phyloP scores from a whole-genome alignment of 2,329 filamentous ascomycete species.

The Nemania diffusa region DNA sequence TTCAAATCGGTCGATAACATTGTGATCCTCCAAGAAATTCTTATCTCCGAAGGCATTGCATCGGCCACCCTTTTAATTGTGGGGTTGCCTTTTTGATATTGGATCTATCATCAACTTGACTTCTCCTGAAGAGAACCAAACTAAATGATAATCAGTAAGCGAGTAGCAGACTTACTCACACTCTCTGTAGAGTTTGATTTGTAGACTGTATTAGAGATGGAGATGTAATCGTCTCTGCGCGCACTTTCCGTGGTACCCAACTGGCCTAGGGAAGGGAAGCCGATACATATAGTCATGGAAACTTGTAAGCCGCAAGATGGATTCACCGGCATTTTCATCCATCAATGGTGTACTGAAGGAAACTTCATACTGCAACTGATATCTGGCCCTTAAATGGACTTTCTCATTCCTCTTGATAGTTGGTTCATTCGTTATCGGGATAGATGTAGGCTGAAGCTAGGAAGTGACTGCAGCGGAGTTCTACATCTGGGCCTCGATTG shows the following conservation, averaged over 20 bases:
- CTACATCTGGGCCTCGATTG: not conserved
- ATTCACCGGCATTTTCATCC: not conserved
- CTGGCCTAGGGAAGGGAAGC: not conserved
- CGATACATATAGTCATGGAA: not conserved
- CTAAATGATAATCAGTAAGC: not conserved
- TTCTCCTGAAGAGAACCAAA: not conserved
- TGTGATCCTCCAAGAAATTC: not conserved
- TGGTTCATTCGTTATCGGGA: no score
- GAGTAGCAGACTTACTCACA: not conserved
- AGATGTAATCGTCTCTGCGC: not conserved
- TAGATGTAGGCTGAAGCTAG: not conserved
- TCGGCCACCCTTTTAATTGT: not conserved
- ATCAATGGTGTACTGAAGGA: no score
- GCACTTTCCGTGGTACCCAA: not conserved
- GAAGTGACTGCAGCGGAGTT: not conserved
- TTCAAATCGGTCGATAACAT: not conserved
- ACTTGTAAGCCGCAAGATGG: not conserved
- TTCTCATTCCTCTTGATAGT: not conserved
- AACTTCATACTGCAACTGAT: not conserved
- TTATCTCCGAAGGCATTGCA: not conserved
- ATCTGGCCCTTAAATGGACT: not conserved
- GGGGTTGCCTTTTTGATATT: not conserved
- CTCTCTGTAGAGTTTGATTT: not conserved
- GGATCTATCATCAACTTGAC: not conserved
- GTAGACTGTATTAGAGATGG: not conserved